Evolutionary conservation across 2,329 filamentous ascomycete species (phyloP), one percentile per base, ranked within the genome.

Genomic region (Fusarium sp.): DNA sequence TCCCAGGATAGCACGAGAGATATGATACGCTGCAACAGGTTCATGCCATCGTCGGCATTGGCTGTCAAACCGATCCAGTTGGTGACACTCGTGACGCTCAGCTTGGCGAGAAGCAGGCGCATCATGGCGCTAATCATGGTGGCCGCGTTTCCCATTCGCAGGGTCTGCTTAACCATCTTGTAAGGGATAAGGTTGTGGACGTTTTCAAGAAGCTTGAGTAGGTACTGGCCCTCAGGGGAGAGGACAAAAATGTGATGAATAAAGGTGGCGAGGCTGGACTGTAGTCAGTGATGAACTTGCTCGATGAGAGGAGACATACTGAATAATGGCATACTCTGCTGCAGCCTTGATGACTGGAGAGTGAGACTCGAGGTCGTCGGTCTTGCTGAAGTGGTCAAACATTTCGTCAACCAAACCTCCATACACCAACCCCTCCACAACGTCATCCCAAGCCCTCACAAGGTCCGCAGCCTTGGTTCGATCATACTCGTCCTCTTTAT

Each of bases 101-200:
- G 84, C 82, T 97, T 97, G n/a, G 93, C 91, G 16, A 97, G 86
- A 18, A 95, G 86, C 18, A 96, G 84, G 63, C 87, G 89, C 80
- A 94, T 88, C 88, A 96, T 91, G 67, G 88, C 93, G 77, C 89
- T 93, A 65, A 96, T 91, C 94, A 97, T 95, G 22, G 91, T 93
- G 1, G 93, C 93, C 0, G 93, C 93, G 79, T 96, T 97, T 7
- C 94, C 92, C 16, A 95, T 88, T 45, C 91, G 90, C 5, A 97
- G 84, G 0, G 93, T 94, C 80, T 95, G 93, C 69, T 91, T 88
- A 60, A 95, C 87, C 72, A 94, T 85, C 47, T 88, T 87, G 80
- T 95, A 96, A 0, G 94, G 94, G 0, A 95, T 83, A 65, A 95
- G 85, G 65, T 88, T 90, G 81, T 95, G 91, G 13, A 92, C 87